Evolutionary conservation across 176 grass and related monocot species (phyloP).

Genomic region (Triticum aestivum): DNA sequence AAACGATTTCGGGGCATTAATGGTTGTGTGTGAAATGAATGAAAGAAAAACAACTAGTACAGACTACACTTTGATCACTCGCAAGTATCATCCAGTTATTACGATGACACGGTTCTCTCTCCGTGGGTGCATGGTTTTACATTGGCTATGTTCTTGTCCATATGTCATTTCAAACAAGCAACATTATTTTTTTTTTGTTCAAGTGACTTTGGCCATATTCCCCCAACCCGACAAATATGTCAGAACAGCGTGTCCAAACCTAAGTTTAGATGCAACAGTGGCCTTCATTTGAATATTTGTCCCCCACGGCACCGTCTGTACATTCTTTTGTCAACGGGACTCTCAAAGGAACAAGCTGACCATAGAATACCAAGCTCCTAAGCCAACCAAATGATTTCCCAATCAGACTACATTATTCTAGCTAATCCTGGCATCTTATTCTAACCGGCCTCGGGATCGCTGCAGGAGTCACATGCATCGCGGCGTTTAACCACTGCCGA

Average conservation of each 20-base stretch:
- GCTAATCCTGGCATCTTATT: conserved; percentile 23
- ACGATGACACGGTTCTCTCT: too few relatives aligned
- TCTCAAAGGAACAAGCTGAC: conserved; percentile 12
- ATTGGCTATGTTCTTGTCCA: too few relatives aligned
- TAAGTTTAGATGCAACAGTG: conserved; percentile 30
- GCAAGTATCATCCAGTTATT: too few relatives aligned
- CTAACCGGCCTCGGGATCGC: conserved; percentile 43
- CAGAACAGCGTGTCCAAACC: conserved; percentile 28
- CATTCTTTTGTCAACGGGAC: conserved; percentile 43
- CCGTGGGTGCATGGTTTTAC: too few relatives aligned
- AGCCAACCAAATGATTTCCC: conserved; percentile 16
- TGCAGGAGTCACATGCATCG: conserved; percentile 40
- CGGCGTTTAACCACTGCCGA: conserved; percentile 12
- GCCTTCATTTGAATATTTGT: conserved; percentile 47
- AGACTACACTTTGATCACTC: too few relatives aligned
- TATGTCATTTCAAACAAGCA: not conserved
- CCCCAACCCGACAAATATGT: not conserved
- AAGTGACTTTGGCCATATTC: conserved; percentile 1
- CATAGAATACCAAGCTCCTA: conserved; percentile 31
- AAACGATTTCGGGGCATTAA: too few relatives aligned
- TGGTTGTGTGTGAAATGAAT: too few relatives aligned
- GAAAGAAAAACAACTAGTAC: too few relatives aligned
- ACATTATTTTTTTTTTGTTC: not conserved
- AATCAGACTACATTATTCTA: conserved; percentile 34
- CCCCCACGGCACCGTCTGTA: conserved; percentile 24